phyloP scores from a whole-genome alignment of 2,329 filamentous ascomycete species.

The Ceratocystis lukuohia region DNA sequence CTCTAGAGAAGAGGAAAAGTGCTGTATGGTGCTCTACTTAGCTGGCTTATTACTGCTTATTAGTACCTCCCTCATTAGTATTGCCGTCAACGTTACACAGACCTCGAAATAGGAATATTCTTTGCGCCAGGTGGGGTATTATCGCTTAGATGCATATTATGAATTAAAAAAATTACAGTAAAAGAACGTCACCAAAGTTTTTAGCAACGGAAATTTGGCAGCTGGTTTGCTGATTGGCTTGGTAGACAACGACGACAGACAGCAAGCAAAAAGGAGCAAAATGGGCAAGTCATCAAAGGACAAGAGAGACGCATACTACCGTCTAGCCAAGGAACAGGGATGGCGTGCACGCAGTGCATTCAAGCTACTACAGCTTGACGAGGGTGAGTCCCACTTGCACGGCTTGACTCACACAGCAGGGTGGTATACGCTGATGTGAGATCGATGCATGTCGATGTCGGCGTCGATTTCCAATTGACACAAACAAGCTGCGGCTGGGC shows the following conservation, averaged over 20 bases:
- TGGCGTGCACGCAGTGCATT: conserved; percentile 95
- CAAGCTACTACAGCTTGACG: conserved; percentile 91
- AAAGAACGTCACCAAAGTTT: neutral
- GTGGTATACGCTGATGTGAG: neutral
- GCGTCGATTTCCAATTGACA: too few relatives aligned
- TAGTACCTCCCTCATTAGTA: neutral
- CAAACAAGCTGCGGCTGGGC: too few relatives aligned
- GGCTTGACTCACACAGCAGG: conserved; percentile 8
- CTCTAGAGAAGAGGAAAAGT: too few relatives aligned
- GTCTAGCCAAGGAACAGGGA: conserved; percentile 95
- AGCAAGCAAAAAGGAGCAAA: neutral
- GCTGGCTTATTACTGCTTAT: neutral
- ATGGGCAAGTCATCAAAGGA: conserved; percentile 99
- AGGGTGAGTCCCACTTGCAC: conserved; percentile 34
- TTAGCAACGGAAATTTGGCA: neutral
- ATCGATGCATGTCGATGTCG: too few relatives aligned
- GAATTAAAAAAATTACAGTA: neutral
- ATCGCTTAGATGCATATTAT: neutral
- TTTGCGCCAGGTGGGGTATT: neutral
- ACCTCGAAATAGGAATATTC: neutral
- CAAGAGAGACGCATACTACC: conserved; percentile 95
- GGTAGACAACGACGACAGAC: neutral
- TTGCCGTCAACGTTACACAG: neutral
- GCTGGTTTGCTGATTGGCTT: too few relatives aligned
- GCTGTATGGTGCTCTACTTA: too few relatives aligned